Evolutionary conservation across 2,329 filamentous ascomycete species (phyloP), one percentile per base, ranked within the genome.

Genomic region (Stachybotrys echinatus): DNA sequence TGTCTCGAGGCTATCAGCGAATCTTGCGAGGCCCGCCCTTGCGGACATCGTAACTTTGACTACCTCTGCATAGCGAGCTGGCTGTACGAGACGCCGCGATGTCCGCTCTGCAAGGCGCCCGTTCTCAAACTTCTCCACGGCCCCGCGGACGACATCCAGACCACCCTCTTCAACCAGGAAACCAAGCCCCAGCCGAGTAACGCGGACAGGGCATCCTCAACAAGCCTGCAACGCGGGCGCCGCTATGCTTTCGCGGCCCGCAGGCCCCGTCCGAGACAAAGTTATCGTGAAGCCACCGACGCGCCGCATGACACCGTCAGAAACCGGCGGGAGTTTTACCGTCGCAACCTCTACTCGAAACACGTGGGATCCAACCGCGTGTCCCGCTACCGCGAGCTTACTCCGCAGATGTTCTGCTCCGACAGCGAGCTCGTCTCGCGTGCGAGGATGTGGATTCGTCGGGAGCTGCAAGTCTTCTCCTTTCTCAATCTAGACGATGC

Each of bases 51-150:
- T 50, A 83, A 84, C 57, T 96, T 95, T 65, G 91, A 96, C 73
- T 95, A 91, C 62, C 66, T 89, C 12, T 97, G 92, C 66, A 79
- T 96, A 6, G 70, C 85, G 20, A 91, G 79, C 68, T 96, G 92
- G 92, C 74, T 95, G 5, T 79, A 90, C 57, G 75, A 87, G 55
- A 80, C 81, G 10, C 75, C 84, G 1, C 79, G 75, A 45, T 96
- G 92, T 61, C 92, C 92, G 18, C 74, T 96, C 48, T 97, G 92
- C 80, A 85, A 84, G 54, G 62, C 73, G 5, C 55, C 61, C 39
- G 73, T 84, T 34, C 59, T 64, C 6, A 74, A 79, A 20, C 83
- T 95, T 45, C 79, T 83, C 55, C 87, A 92, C 65, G 78, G 83
- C 54, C 81, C 83, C 58, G 66, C 68, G 18, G 56, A 61, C 17